Evolutionary conservation across 225 moss, liverwort and hornwort species (phyloP), one percentile per base, ranked within the genome.

Genomic region (Neckera pumila): DNA sequence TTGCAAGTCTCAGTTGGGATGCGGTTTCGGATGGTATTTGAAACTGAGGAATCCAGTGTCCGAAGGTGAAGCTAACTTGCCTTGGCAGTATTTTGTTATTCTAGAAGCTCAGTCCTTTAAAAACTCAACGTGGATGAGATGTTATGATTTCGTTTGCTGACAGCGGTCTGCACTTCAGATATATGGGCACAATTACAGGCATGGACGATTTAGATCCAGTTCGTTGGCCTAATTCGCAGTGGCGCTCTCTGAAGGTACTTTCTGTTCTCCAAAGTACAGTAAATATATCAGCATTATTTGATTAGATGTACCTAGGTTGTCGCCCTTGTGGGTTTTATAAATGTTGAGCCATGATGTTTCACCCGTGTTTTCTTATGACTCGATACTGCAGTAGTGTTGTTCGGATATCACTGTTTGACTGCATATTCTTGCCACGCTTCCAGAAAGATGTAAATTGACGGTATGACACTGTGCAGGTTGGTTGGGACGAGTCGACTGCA

Each of bases 1-100:
- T 91, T 94, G 45, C 98, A 96, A 90, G 95, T 96, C 70, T 92
- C 96, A 86, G 96, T 98, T 42, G 98, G 98, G 22, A 98, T 98
- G 98, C 97, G 98, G 43, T 98, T 98, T 88, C 93, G 98, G 84
- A 98, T 98, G 98, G 97, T 96, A 40, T 98, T 98, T 79, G 98
- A 98, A 88, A 98, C 98, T 26, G 98, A 98, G 89, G 98, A 98
- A 83, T 97, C 98, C 7, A 96, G 94, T 80, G 95, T 98, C 36
- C 96, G 98, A 87, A 95, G 98, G 98, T 98, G 90, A 89, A 76
- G 66, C 80, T 82, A 62, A 65, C 49, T 70, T 85, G 65, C 71
- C 62, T 84, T 82, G n/a, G 70, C 71, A 53, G 73, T 67, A 30
- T 65, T 82, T 85, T 83, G 62, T 89, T 33, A 63, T 57, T 77